Evolutionary conservation across 345 rosid genomes (phyloP), one percentile per base, ranked within the genome.

Genomic region (Brassica rapa): DNA sequence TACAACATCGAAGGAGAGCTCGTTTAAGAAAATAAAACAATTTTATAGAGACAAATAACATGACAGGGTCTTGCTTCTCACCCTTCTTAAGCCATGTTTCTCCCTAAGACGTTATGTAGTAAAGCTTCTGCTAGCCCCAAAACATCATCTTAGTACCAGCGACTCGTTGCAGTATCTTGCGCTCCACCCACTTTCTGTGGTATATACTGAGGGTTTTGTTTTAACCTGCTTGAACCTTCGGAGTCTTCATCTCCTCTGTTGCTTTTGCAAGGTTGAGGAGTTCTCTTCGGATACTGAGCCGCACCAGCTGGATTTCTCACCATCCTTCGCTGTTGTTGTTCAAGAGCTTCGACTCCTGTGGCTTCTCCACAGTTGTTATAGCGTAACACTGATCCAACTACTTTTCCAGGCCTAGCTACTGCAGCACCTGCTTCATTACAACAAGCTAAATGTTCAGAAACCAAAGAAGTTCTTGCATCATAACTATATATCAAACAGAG

Each of bases 141-240:
- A 51, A 23, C 39, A 62, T 69, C 49, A 67, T 21, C 49, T 79
- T 83, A 90, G 80, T 89, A 92, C 98, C 97, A 94, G 76, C 88
- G 88, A 76, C 79, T 85, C 76, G 87, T 89, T 5, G 89, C 35
- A 14, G 89, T 91, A 70, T 88, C 93, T 82, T 89, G 93, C 12
- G 97, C 89, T 10, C 97, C 97, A 66, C 95, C 86, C 66, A 91
- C 93, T 87, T 94, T 89, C 84, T 92, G 85, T 24, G 88, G 90
- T 84, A 88, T 80, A 78, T 85, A 91, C 83, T 88, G 97, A 32
- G 91, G 89, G 76, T 92, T 94, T 43, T 92, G 93, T 83, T 89
- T 97, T 87, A 89, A 74, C 61, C 87, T 89, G 39, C 78, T 85
- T 65, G 91, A 72, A 71, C 89, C 86, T 73, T 88, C 97, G 4